phyloP scores from a whole-genome alignment of 768 basidiomycete genomes.

The Gymnopilus junonius region DNA sequence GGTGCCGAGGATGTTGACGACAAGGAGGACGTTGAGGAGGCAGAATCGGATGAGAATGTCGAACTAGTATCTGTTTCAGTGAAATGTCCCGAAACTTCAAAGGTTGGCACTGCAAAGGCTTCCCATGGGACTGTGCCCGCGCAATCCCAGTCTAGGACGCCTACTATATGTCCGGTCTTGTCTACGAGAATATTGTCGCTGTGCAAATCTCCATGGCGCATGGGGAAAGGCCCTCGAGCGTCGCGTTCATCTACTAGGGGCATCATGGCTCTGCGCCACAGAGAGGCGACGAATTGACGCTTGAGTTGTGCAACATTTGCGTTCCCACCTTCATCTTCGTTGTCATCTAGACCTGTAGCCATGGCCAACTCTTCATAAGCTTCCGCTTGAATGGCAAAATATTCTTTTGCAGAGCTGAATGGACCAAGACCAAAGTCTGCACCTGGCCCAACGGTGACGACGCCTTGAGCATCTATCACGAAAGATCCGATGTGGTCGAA shows the following conservation, averaged over 20 bases:
- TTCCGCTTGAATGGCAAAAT: constrained; percentile 43
- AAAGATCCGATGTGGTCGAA: constrained; percentile 46
- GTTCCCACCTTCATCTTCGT: constrained; percentile 25
- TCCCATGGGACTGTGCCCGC: constrained; percentile 49
- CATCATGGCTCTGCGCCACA: constrained; percentile 47
- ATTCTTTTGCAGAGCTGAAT: constrained; percentile 42
- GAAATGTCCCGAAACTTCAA: constrained; percentile 45
- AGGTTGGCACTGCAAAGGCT: constrained; percentile 45
- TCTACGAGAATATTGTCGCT: constrained; percentile 47
- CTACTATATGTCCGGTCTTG: constrained; percentile 42
- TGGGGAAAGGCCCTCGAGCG: constrained; percentile 44
- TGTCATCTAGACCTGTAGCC: constrained; percentile 34
- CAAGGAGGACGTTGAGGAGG: constrained; percentile 6
- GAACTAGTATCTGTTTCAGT: constrained; percentile 30
- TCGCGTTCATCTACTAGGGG: constrained; percentile 43
- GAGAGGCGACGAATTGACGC: constrained; percentile 40
- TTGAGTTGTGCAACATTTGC: constrained; percentile 34
- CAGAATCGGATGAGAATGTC: constrained; percentile 18
- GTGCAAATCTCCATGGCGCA: constrained; percentile 47
- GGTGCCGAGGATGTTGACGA: constrained; percentile 18
- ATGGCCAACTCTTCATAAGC: constrained; percentile 44
- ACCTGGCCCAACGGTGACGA: constrained; percentile 41
- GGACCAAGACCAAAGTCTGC: constrained; percentile 48
- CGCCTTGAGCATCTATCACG: constrained; percentile 35
- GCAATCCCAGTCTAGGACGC: constrained; percentile 48